phyloP scores from a whole-genome alignment of 2,329 filamentous ascomycete genomes.

The Trichoderma sp. region DNA sequence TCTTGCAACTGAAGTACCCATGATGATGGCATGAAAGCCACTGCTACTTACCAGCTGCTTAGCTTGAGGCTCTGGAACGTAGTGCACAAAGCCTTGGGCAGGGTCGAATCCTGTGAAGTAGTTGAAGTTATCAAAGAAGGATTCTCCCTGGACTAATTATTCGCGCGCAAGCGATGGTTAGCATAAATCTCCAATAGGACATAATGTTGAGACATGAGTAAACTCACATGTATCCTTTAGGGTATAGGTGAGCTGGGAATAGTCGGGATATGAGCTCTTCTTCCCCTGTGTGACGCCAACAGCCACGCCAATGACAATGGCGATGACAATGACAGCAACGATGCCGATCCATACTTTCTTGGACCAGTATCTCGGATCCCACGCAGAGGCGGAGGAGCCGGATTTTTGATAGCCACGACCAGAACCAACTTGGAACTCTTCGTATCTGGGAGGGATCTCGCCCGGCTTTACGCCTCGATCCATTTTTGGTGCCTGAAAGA shows the following conservation, averaged over 20 bases:
- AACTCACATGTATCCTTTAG: slow-evolving; percentile 49
- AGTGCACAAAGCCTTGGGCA: slow-evolving; percentile 52
- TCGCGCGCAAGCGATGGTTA: background rate
- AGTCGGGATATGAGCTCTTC: slow-evolving; percentile 47
- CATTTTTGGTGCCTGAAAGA: background rate
- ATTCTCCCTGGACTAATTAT: slow-evolving; percentile 43
- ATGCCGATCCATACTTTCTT: slow-evolving; percentile 48
- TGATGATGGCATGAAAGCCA: background rate
- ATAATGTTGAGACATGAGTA: background rate
- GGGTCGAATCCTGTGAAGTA: slow-evolving; percentile 52
- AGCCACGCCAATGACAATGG: slow-evolving; percentile 46
- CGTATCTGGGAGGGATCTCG: slow-evolving; percentile 28
- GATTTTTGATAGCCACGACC: slow-evolving; percentile 24
- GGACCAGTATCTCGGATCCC: slow-evolving; percentile 52
- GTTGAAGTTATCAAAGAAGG: slow-evolving; percentile 55
- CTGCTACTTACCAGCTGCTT: slow-evolving; percentile 37
- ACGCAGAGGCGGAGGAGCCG: slow-evolving; percentile 36
- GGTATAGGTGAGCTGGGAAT: slow-evolving; percentile 45
- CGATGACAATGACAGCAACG: slow-evolving; percentile 26
- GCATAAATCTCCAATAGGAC: background rate
- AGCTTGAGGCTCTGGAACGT: slow-evolving; percentile 46
- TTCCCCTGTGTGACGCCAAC: slow-evolving; percentile 42
- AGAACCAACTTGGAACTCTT: slow-evolving; percentile 29
- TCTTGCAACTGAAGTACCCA: background rate
- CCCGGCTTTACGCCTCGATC: slow-evolving; percentile 24